Evolutionary conservation across 768 basidiomycete genomes (phyloP).

Genomic region (Podaxis rugospora): DNA sequence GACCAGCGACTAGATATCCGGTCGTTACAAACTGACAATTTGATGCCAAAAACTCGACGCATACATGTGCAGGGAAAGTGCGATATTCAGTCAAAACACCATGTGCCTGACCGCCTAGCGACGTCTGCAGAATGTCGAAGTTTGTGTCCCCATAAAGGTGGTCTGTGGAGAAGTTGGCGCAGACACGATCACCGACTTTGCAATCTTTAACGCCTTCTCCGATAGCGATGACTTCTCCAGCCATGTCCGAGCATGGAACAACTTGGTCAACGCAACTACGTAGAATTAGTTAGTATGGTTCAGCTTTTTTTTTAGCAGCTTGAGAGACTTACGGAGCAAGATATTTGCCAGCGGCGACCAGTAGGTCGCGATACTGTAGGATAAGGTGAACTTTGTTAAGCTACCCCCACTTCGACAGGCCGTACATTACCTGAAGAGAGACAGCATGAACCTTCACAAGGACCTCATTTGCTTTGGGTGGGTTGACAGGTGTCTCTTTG

Average conservation of each 20-base stretch:
- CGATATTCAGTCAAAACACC: conserved; percentile 54
- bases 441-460: conserved; percentile 54
- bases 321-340: neutral
- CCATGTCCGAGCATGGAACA: conserved; percentile 46
- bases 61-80: conserved; percentile 30
- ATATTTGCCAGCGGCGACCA: conserved; percentile 32
- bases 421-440: conserved; percentile 41
- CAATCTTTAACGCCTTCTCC: conserved; percentile 40
- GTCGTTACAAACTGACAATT: neutral
- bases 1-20: conserved; percentile 37
- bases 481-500: conserved; percentile 20
- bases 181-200: conserved; percentile 54
- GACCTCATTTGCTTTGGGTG: conserved; percentile 43
- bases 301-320: neutral
- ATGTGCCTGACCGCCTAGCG: conserved; percentile 42
- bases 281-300: no score
- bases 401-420: neutral
- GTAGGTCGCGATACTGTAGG: conserved; percentile 46
- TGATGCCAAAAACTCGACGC: neutral
- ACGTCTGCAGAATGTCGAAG: conserved; percentile 26
- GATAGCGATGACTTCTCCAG: conserved; percentile 51
- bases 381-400: neutral
- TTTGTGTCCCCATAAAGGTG: conserved; percentile 43
- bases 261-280: conserved; percentile 16
- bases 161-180: conserved; percentile 46